Percentiles rank a stretch among this genome's conserved stretches.
Conservation (phyloP, 1,139 yeast species). For the Diutina scorzettiae region DNA sequence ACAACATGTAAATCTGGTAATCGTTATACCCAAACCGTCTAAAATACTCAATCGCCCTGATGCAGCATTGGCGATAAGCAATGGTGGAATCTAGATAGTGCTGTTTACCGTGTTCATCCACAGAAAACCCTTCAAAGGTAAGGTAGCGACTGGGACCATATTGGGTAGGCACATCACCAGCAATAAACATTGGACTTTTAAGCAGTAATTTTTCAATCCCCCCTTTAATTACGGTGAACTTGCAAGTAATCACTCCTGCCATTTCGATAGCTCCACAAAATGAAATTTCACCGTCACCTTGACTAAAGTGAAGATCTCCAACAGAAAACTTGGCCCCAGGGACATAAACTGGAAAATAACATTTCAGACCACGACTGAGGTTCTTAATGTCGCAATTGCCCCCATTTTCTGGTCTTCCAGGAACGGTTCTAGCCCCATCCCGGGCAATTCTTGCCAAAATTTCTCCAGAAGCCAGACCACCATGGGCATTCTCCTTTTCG, state of each 20-base stretch:
- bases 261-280: conserved; percentile 44
- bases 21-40: conserved; percentile 37
- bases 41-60: conserved; percentile 36
- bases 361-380: conserved; percentile 35
- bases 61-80: conserved; percentile 38
- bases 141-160: conserved; percentile 36
- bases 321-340: conserved; percentile 34
- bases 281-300: conserved; percentile 41
- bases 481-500: conserved; percentile 20
- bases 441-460: conserved; percentile 18
- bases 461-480: conserved; percentile 23
- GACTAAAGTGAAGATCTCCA: conserved; percentile 39
- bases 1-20: conserved; percentile 33
- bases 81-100: conserved; percentile 33
- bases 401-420: conserved; percentile 41
- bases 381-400: conserved; percentile 43
- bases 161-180: conserved; percentile 35
- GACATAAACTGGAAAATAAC: conserved; percentile 35
- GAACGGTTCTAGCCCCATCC: conserved; percentile 39
- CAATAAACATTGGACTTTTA: conserved; percentile 34
- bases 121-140: conserved; percentile 42
- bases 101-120: conserved; percentile 32
- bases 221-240: conserved; percentile 24
- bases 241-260: conserved; percentile 34
- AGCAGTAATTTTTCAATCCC: conserved; percentile 28